Evolutionary conservation across 2,329 filamentous ascomycete genomes (phyloP), one percentile per base, ranked within the genome.

Genomic region (Fusarium sp.): DNA sequence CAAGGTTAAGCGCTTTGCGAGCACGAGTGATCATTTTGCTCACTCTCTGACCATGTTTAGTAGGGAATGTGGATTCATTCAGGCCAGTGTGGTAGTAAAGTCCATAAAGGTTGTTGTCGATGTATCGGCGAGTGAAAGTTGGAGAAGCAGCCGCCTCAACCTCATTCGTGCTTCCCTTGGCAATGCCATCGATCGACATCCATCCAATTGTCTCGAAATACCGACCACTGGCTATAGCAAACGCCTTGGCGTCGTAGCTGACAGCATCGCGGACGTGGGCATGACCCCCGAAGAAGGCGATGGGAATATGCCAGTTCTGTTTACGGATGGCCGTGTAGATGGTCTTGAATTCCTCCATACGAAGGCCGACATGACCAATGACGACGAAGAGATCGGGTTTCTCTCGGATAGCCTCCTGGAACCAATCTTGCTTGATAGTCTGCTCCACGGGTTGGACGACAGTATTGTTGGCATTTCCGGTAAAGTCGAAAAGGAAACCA

Each of bases 151-250:
- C 63, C 0, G 76, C 53, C 6, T 73, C 71, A 2, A 71, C 52
- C 0, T 71, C 72, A 21, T 46, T 54, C 4, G 36, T 19, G 8
- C 69, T 68, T 3, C 70, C 71, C 35, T 47, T 58, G 19, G 78
- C 79, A 50, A 85, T 67, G 29, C 92, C 92, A 53, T 89, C 83
- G 41, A 97, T 87, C 0, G 93, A 96, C 84, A 95, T 87, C 84
- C 95, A 98, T 2, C 94, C 94, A 45, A 98, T 88, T 0, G 94
- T 97, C 78, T 98, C 94, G 80, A 97, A 90, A 75, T 97, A 98
- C 1, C 94, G 85, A 4, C 94, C 94, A 67, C 91, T 95, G 36
- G 93, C 93, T 6, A 98, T 80, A 1, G 89, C 93, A 61, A 90
- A 88, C 0, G 93, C 87, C 49, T 87, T 88, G 35, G 84, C 83